phyloP scores from a whole-genome alignment of 768 basidiomycete genomes.

The Boletus insuetus region DNA sequence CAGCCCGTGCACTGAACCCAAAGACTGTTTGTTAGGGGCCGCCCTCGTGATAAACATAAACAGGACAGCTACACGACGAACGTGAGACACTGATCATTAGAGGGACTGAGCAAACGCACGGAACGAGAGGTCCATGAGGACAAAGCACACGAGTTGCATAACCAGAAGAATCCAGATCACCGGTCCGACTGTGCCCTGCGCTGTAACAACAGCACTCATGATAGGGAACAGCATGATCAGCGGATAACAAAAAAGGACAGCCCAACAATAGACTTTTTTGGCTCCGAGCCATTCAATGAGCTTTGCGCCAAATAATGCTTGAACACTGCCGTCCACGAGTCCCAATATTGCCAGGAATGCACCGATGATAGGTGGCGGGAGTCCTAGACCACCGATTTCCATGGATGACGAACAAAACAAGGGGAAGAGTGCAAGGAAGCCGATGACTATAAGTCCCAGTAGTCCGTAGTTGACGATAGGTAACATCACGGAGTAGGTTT shows the following conservation, averaged over 20 bases:
- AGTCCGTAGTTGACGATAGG: conserved; percentile 42
- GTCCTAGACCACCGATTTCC: conserved; percentile 41
- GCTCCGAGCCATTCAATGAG: conserved; percentile 12
- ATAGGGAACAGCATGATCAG: conserved; percentile 44
- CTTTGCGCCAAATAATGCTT: background rate
- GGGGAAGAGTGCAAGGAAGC: conserved; percentile 39
- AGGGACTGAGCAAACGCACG: conserved; percentile 25
- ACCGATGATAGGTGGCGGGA: conserved; percentile 43
- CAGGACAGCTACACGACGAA: conserved; percentile 36
- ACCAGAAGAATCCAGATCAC: conserved; percentile 38
- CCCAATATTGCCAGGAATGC: conserved; percentile 29
- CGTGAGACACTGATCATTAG: too few relatives aligned
- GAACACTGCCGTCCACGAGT: background rate
- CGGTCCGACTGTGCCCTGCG: conserved; percentile 30
- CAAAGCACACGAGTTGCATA: conserved; percentile 21
- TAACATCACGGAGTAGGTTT: conserved; percentile 34
- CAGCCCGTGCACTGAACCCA: conserved; percentile 59
- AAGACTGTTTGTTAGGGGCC: conserved; percentile 48
- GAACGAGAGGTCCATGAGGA: conserved; percentile 39
- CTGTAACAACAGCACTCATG: conserved; percentile 39
- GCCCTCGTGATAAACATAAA: conserved; percentile 54
- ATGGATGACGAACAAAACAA: conserved; percentile 46
- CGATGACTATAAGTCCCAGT: conserved; percentile 43
- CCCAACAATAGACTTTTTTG: conserved; percentile 38
- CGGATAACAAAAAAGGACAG: conserved; percentile 37